These are phyloP conservation scores for Camellia lanceoleosa DNA, from an alignment of 148 eudicot species.

Conservation along the genomic window DNA sequence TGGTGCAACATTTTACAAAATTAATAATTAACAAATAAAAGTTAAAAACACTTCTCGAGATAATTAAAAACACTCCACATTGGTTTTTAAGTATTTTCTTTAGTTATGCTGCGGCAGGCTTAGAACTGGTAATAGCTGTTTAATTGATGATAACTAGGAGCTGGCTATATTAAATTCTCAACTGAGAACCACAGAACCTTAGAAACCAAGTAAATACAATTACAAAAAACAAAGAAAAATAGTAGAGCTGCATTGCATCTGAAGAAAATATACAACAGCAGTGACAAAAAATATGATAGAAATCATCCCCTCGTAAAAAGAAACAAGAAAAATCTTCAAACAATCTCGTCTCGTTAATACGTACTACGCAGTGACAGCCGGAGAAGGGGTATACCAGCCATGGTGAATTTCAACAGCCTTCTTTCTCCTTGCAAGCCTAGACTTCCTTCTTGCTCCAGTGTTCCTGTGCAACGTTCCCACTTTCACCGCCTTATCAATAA, in stretches of 20 bases:
- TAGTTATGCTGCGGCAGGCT: no score
- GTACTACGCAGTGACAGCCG: constrained; percentile 19
- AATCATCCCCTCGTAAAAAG: neutral
- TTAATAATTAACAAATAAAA: no score
- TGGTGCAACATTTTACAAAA: no score
- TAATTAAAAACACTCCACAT: no score
- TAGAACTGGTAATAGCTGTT: no score
- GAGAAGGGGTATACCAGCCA: constrained; percentile 76
- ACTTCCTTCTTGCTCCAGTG: constrained; percentile 84
- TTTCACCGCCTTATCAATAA: constrained; percentile 80
- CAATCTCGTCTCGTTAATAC: neutral
- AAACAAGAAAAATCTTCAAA: neutral
- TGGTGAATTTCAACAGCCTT: constrained; percentile 75
- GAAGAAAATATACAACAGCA: neutral
- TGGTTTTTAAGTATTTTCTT: no score
- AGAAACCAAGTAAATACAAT: no score
- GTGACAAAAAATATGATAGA: neutral
- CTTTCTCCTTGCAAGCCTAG: constrained; percentile 83
- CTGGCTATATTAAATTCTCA: no score
- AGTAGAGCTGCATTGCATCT: neutral
- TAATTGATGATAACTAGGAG: neutral
- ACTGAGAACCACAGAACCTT: no score
- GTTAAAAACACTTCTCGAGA: no score
- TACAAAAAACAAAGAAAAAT: neutral
- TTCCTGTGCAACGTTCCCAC: constrained; percentile 75